phyloP scores from a whole-genome alignment of 345 rosid genomes.

The Eucalyptus curtisii region DNA sequence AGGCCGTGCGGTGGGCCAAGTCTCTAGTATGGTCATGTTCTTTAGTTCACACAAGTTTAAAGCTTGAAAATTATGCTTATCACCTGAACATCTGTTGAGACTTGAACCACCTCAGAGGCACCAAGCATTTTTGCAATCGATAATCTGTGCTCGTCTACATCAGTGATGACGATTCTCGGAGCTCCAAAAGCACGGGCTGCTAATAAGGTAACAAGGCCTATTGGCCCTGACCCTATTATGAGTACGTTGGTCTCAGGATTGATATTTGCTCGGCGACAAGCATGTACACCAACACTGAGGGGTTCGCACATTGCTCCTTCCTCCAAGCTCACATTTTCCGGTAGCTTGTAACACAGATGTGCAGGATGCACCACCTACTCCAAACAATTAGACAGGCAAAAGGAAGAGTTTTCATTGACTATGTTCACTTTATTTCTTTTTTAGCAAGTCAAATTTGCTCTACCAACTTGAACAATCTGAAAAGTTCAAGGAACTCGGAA shows the following conservation, averaged over 20 bases:
- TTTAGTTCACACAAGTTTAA: neutral
- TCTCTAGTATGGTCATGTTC: neutral
- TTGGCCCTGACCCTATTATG: slow-evolving; percentile 87
- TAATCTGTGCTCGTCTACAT: slow-evolving; percentile 65
- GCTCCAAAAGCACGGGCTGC: slow-evolving; percentile 92
- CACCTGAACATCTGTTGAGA: slow-evolving; percentile 58
- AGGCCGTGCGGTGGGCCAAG: neutral
- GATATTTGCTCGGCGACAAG: slow-evolving; percentile 75
- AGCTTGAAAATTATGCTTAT: neutral
- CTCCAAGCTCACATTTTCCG: slow-evolving; percentile 83
- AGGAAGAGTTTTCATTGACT: neutral
- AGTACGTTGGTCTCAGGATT: slow-evolving; percentile 66
- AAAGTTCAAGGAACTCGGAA: neutral
- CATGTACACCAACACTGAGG: slow-evolving; percentile 85
- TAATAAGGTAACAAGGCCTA: slow-evolving; percentile 81
- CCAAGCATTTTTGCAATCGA: slow-evolving; percentile 72
- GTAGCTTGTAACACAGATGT: slow-evolving; percentile 74
- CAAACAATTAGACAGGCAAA: neutral
- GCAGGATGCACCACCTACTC: slow-evolving; percentile 89
- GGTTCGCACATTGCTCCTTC: slow-evolving; percentile 99
- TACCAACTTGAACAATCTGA: neutral
- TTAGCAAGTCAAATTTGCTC: neutral
- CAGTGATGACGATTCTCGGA: slow-evolving; percentile 62
- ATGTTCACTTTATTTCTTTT: neutral
- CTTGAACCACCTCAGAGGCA: slow-evolving; percentile 53